Evolutionary conservation across 176 grass and related monocot species (phyloP), one percentile per base, ranked within the genome.

Genomic region (Oryza glaberrima): DNA sequence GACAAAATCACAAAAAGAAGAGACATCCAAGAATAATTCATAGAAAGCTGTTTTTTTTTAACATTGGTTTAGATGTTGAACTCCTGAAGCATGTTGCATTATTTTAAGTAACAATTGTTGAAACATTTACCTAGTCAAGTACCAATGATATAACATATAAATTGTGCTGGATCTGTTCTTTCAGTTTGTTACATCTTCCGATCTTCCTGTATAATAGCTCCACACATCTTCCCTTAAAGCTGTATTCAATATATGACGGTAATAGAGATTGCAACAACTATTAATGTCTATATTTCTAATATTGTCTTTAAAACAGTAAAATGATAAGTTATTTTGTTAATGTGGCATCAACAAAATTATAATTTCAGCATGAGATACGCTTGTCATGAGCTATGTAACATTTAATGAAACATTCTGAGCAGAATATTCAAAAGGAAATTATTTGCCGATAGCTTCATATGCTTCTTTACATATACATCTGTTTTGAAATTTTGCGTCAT

Each of bases 331-430:
- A 26, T 78, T 79, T 56, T 78, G 25, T 84, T 75, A 68, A 79
- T 61, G 34, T 40, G 35, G 26, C 7, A 65, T 83, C 61, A 26
- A 40, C 48, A 45, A 54, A 10, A 58, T 36, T 65, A 77, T 20
- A 60, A 74, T 67, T 70, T 77, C 64, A 77, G 38, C 25, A 34
- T 70, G 23, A 46, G 28, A 11, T 58, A 19, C 4, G 73, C 82
- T 54, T 82, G 6, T 43, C 25, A 49, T 77, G 34, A 54, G 23
- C 26, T 72, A 13, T 32, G 65, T 16, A 38, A 26, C 38, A 73
- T 79, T 74, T 73, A 63, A 25, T 23, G 30, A 69, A 67, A 19
- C 38, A 73, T 85, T 84, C 80, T 69, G 22, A 69, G 45, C 70
- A 75, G 46, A 44, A 88, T 44, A 28, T 32, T n/a, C 3, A n/a